These are phyloP conservation scores for Chrysopogon serrulatus DNA, from an alignment of 176 grass and related monocot species.

Conservation along the genomic window DNA sequence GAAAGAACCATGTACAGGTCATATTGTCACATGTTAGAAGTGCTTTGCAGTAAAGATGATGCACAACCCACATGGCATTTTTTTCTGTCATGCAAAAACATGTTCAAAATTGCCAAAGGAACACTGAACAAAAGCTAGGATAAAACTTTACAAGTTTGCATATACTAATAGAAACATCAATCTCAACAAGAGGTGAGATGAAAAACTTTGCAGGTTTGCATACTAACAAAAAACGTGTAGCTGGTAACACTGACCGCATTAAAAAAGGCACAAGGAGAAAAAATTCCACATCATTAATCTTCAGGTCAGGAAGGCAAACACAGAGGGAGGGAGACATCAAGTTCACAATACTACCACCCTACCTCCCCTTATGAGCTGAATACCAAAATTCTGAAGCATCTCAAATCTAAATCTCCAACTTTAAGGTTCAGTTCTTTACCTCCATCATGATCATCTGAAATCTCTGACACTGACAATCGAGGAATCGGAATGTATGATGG, in stretches of 20 bases:
- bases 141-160: not conserved
- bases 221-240: not conserved
- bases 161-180: not conserved
- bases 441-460: slow-evolving; percentile 67
- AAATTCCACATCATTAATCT: not conserved
- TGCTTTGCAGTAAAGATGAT: slow-evolving; percentile 1
- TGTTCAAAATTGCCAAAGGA: slow-evolving; percentile 12
- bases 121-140: not conserved
- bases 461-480: slow-evolving; percentile 80
- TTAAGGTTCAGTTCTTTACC: slow-evolving; percentile 44
- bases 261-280: not conserved
- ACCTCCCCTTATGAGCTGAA: not conserved
- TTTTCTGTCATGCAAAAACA: not conserved
- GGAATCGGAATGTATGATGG: slow-evolving; percentile 56
- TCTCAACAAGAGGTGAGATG: not conserved
- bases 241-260: not conserved
- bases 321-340: not conserved
- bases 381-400: not conserved
- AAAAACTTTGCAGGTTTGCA: not conserved
- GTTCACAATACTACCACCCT: not conserved
- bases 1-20: not conserved
- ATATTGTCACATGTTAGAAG: not conserved
- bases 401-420: not conserved
- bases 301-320: not conserved
- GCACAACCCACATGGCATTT: not conserved